A percentile compares a stretch with the other conserved stretches of the same genome.
Conservation (phyloP, 345 rosid species). For the Eucalyptus melliodora region DNA sequence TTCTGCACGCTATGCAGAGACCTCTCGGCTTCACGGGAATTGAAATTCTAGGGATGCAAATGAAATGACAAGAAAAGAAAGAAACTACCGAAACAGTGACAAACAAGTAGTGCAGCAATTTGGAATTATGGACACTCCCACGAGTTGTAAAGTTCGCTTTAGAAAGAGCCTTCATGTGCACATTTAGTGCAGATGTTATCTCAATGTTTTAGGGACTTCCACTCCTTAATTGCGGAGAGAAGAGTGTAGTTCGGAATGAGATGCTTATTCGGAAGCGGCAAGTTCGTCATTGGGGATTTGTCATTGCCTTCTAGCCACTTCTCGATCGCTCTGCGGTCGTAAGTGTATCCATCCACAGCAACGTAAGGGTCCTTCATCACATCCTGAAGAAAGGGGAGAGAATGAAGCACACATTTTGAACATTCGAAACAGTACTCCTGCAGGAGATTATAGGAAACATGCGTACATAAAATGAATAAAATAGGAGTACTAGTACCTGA, state of each 20-base stretch:
- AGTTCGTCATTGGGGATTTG: conserved; percentile 56
- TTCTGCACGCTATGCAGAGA: not conserved
- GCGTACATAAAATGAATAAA: not conserved
- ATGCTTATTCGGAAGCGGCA: conserved; percentile 24
- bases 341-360: conserved; percentile 80
- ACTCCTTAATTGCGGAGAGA: conserved; percentile 47
- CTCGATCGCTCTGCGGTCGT: conserved; percentile 56
- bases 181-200: not conserved
- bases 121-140: not conserved
- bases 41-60: not conserved
- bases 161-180: not conserved
- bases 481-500: conserved; percentile 21
- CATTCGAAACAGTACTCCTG: not conserved
- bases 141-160: not conserved
- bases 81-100: not conserved
- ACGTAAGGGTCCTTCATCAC: conserved; percentile 73
- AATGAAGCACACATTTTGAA: not conserved
- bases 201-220: conserved; percentile 26
- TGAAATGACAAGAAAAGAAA: not conserved
- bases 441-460: not conserved
- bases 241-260: conserved; percentile 57
- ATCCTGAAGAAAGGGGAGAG: conserved; percentile 22
- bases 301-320: conserved; percentile 47
- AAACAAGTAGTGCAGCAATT: not conserved
- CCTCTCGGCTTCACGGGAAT: not conserved